Percentiles rank a stretch among this genome's conserved stretches.
Evolutionary conservation across 176 grass and related monocot genomes (phyloP).

Genomic region (Urochloa ruziziensis): DNA sequence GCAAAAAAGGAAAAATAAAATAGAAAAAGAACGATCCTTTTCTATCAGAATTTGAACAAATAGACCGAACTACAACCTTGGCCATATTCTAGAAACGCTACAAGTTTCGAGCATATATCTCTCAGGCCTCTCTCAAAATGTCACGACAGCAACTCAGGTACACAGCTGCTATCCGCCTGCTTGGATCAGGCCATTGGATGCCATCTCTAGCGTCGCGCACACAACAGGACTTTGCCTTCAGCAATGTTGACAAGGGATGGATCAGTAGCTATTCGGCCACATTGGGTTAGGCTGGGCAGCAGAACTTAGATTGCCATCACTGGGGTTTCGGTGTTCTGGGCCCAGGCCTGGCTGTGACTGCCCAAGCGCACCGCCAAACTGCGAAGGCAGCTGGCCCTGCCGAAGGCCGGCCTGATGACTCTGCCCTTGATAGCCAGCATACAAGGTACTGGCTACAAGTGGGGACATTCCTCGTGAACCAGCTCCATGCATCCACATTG

Average conservation of each 20-base stretch:
- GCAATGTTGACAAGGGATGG: not conserved
- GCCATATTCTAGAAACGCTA: slow-evolving; percentile 44
- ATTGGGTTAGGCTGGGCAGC: slow-evolving; percentile 58
- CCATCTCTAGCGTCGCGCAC: not conserved
- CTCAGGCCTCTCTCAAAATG: slow-evolving; percentile 46
- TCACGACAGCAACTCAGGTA: slow-evolving; percentile 28
- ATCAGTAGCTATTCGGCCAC: slow-evolving; percentile 71
- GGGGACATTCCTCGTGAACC: slow-evolving; percentile 63
- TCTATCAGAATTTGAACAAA: slow-evolving; percentile 55
- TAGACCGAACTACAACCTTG: slow-evolving; percentile 38
- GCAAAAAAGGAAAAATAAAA: not conserved
- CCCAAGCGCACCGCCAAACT: slow-evolving; percentile 38
- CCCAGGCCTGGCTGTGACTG: slow-evolving; percentile 53
- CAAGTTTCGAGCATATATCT: slow-evolving; percentile 13
- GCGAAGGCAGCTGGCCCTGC: slow-evolving; percentile 54
- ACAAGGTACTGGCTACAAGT: slow-evolving; percentile 55
- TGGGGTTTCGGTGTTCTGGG: slow-evolving; percentile 55
- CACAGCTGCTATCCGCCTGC: slow-evolving; percentile 23
- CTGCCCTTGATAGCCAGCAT: slow-evolving; percentile 67
- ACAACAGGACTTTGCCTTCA: slow-evolving; percentile 1
- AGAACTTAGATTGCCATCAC: slow-evolving; percentile 48
- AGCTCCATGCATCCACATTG: slow-evolving; percentile 75
- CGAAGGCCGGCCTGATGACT: slow-evolving; percentile 50
- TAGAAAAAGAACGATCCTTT: slow-evolving; percentile 34
- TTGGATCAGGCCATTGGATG: slow-evolving; percentile 23